These are phyloP conservation scores for Limtongia smithiae DNA, from an alignment of 805 yeast genomes.

Conservation along the genomic window DNA sequence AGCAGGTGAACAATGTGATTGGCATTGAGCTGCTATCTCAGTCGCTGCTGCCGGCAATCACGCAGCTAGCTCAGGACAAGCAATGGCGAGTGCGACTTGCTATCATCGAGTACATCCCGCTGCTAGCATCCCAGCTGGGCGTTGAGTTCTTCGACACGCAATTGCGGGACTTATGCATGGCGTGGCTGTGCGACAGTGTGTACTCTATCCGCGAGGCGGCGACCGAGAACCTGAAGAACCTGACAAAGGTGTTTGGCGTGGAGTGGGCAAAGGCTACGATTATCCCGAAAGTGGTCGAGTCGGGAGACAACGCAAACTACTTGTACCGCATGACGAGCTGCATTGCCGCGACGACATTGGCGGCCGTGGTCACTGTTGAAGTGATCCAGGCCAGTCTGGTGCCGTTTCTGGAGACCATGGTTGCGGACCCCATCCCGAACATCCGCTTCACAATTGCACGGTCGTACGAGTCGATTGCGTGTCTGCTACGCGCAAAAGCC, in stretches of 20 bases:
- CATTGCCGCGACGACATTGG: constrained; percentile 78
- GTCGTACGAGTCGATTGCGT: constrained; percentile 61
- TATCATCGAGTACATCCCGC: constrained; percentile 92
- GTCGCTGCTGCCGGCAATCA: constrained; percentile 88
- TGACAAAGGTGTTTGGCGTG: constrained; percentile 85
- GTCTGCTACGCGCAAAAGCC: constrained; percentile 43
- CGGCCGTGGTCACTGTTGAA: constrained; percentile 61
- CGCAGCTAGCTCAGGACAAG: constrained; percentile 91
- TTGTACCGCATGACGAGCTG: constrained; percentile 88
- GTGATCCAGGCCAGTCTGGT: constrained; percentile 62
- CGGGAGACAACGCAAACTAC: constrained; percentile 61
- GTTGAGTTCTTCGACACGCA: constrained; percentile 90
- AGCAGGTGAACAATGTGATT: constrained; percentile 87
- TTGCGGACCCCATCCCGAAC: constrained; percentile 84
- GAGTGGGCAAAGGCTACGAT: constrained; percentile 89
- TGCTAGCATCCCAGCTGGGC: constrained; percentile 90
- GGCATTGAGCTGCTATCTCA: constrained; percentile 87
- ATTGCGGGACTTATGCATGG: constrained; percentile 82
- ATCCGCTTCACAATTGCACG: constrained; percentile 94
- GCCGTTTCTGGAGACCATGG: constrained; percentile 72
- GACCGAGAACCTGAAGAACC: constrained; percentile 70
- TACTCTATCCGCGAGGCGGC: constrained; percentile 97
- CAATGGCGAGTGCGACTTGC: constrained; percentile 98
- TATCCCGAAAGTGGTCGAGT: constrained; percentile 65
- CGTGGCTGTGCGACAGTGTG: constrained; percentile 99